These are phyloP conservation scores for Verticillium nubilum DNA, from an alignment of 2,329 filamentous ascomycete species.

Conservation along the genomic window DNA sequence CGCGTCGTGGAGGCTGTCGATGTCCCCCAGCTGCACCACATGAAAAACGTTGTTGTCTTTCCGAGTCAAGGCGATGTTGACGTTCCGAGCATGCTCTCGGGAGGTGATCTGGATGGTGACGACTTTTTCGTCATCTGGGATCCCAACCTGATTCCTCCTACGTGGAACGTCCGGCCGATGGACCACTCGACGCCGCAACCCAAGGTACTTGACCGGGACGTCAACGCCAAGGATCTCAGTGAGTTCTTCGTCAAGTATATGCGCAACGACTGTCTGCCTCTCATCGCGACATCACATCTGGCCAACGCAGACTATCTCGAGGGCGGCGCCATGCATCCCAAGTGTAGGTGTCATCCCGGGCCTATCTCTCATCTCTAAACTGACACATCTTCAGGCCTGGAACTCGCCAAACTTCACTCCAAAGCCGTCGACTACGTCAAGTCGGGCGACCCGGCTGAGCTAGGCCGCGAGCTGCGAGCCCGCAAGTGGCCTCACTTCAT, in stretches of 20 bases:
- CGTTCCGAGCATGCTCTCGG: slow-evolving; percentile 89
- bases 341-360: slow-evolving; percentile 52
- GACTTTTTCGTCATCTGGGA: slow-evolving; percentile 97
- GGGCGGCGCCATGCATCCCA: slow-evolving; percentile 59
- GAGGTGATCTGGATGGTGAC: slow-evolving; percentile 91
- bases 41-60: slow-evolving; percentile 83
- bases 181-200: slow-evolving; percentile 60
- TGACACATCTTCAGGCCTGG: slow-evolving; percentile 43
- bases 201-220: slow-evolving; percentile 49
- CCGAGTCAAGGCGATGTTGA: slow-evolving; percentile 79
- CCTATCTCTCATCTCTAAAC: slow-evolving; percentile 2
- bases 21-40: slow-evolving; percentile 63
- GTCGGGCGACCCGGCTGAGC: slow-evolving; percentile 71
- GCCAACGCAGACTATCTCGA: slow-evolving; percentile 63
- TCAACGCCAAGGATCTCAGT: slow-evolving; percentile 68
- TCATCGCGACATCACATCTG: slow-evolving; percentile 78
- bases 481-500: slow-evolving; percentile 79
- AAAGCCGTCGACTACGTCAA: slow-evolving; percentile 93
- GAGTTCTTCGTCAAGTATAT: slow-evolving; percentile 89
- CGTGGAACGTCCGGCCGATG: slow-evolving; percentile 75
- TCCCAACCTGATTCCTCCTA: slow-evolving; percentile 58
- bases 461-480: slow-evolving; percentile 57
- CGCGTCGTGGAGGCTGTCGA: slow-evolving; percentile 83
- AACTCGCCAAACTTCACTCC: slow-evolving; percentile 77
- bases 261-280: slow-evolving; percentile 77